These are phyloP conservation scores for Mitragyna speciosa DNA, from an alignment of 257 asterid species.

Conservation along the genomic window DNA sequence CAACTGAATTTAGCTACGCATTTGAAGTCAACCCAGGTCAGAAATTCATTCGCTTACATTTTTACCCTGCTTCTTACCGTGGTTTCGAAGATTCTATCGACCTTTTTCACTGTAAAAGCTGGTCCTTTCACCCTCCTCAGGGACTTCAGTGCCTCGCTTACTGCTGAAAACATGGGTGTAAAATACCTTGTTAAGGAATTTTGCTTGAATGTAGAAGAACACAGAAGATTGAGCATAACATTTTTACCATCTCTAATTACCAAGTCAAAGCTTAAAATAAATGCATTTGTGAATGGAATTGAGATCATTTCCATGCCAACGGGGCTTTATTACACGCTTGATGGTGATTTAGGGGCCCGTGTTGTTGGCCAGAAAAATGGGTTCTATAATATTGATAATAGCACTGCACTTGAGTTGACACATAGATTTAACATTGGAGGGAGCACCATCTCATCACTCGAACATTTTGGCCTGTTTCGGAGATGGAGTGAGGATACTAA, in stretches of 20 bases:
- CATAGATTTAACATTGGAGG: constrained; percentile 7
- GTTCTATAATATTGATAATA: neutral
- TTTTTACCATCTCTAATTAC: constrained; percentile 32
- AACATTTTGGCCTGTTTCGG: constrained; percentile 14
- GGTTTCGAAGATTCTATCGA: constrained; percentile 17
- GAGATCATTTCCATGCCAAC: constrained; percentile 16
- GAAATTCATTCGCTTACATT: constrained; percentile 31
- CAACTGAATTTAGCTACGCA: constrained; percentile 6
- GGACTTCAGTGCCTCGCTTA: constrained; percentile 20
- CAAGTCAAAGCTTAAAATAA: neutral
- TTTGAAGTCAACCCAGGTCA: constrained; percentile 23
- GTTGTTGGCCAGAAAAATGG: constrained; percentile 3
- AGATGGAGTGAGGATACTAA: constrained; percentile 35
- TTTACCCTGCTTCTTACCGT: constrained; percentile 18
- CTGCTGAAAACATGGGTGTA: constrained; percentile 17
- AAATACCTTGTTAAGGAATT: constrained; percentile 42
- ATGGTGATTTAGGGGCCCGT: neutral
- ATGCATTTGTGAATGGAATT: constrained; percentile 20
- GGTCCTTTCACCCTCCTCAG: constrained; percentile 20
- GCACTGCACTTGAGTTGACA: constrained; percentile 11
- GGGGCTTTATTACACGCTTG: neutral
- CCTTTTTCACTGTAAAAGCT: constrained; percentile 22
- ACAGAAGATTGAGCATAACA: constrained; percentile 27
- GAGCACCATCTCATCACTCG: neutral
- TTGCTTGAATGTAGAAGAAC: constrained; percentile 32